Base-by-base conservation (phyloP, 2,329 filamentous ascomycete species). In the Neofusicoccum sp. region DNA sequence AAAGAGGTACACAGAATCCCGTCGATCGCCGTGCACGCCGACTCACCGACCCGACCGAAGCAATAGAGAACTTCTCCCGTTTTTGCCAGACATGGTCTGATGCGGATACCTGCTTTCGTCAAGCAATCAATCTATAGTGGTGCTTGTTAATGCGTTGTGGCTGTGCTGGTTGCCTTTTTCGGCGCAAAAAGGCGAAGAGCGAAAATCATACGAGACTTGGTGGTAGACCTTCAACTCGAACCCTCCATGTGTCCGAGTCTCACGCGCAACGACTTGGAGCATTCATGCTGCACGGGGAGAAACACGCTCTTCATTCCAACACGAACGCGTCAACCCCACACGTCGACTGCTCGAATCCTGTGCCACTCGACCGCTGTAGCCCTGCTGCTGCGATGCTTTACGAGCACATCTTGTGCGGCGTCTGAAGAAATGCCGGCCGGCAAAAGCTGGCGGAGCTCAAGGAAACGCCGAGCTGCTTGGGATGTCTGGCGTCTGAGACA, bases 111-210 rank as follows among this genome's bases (percentile, higher is more conserved):
- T 16, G 26, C 9, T 36, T 36, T n/a, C 40, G 34, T 5, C 36
- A 26, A 16, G 38, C 49, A 43, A 34, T 43, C 51, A 56, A 33
- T 28, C 36, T 56, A 33, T 56, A 56, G 36, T 56, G 38, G 12
- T 20, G 36, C 31, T 8, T 40, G 38, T 31, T 31, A 41, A 56
- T 56, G 51, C 38, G 33, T n/a, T 24, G 26, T 56, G 51, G 51
- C 51, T 56, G 51, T 56, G 51, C 38, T 43, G 38, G 36, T 56
- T 56, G 51, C 51, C 51, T 56, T 5, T 56, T 56, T 43, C 14
- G 51, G 51, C 51, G 14, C 31, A 14, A 43, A 56, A 30, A 56
- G 51, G 40, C 38, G 51, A 31, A 33, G 14, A 24, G 26, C 26
- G 8, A 56, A 31, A 36, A 43, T 56, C 51, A 43, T 43, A 56